Conservation (phyloP, 2,329 filamentous ascomycete species). For the Metarhizium brunneum region DNA sequence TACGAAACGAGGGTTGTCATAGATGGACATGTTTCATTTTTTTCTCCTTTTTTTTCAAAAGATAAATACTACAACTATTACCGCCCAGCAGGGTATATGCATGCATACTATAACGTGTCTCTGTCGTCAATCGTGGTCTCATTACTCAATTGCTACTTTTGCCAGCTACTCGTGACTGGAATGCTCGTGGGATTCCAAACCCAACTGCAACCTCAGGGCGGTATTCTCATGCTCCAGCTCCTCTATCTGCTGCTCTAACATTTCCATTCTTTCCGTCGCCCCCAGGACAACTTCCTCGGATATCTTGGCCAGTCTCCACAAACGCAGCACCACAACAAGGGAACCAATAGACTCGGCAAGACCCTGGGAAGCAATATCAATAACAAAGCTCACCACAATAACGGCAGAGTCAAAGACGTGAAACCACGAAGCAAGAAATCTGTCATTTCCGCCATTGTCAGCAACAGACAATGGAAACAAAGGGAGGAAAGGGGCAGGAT, state of each 20-base stretch:
- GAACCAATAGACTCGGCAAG: conserved; percentile 54
- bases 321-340: conserved; percentile 55
- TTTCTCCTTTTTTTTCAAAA: not conserved
- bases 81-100: not conserved
- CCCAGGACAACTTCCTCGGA: conserved; percentile 58
- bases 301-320: conserved; percentile 64
- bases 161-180: conserved; percentile 8
- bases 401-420: conserved; percentile 56
- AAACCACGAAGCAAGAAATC: conserved; percentile 49
- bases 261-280: conserved; percentile 52
- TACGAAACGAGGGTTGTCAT: conserved; percentile 3
- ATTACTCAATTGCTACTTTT: not conserved
- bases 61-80: not conserved
- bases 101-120: not conserved
- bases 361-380: conserved; percentile 53
- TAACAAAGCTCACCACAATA: conserved; percentile 50
- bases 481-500: not conserved
- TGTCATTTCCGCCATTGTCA: conserved; percentile 14
- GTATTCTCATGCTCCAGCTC: conserved; percentile 39
- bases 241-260: conserved; percentile 41
- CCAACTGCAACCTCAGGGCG: conserved; percentile 13
- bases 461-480: not conserved
- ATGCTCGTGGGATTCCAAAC: conserved; percentile 9
- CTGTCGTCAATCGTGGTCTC: not conserved
- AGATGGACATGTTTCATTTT: not conserved